Base-by-base conservation (phyloP, 2,329 filamentous ascomycete genomes). In the Plenodomus tracheiphilus region DNA sequence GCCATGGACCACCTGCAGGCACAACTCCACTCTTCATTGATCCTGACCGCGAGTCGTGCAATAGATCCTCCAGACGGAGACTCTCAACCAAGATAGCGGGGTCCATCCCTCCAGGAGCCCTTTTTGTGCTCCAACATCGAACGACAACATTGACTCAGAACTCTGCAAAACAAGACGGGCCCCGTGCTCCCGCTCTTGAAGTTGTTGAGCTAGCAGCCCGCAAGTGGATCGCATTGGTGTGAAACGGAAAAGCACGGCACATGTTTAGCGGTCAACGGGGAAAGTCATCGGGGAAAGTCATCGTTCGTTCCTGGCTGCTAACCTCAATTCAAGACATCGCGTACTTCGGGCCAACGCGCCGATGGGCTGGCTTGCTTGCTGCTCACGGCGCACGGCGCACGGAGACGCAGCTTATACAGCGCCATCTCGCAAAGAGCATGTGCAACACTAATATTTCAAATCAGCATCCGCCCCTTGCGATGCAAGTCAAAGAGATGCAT, bases 231-330 rank as follows among this genome's bases (percentile, higher is more conserved):
- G 41, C 36, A 45, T 21, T 43, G 40, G 19, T 17, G 21, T 22
- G 20, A 40, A 19, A 49, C 49, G 49, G 52, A 49, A 46, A 34
- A 36, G 37, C 28, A 35, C 40, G 39, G 20, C 37, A 41, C 20
- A 30, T 13, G 47, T 32, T 32, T 34, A 32, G 28, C 28, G 28
- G 28, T 32, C 28, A 32, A 32, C 28, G 28, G 28, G 28, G 41
- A 30, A 32, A 41, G 36, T 38, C 19, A 17, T 30, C 20, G 32
- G 20, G n/a, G 25, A 30, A 19, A 42, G 41, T 36, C 39, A 39
- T 25, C 47, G 37, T 34, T 51, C 34, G 48, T 54, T 46, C 51
- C 48, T 54, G 40, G 13, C 40, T 46, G 41, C 51, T 46, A 46
- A 46, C 44, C 39, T 47, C 32, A 20, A 53, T 39, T 32, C 37